A percentile compares a stretch with the other conserved stretches of the same genome.
Conservation (phyloP, 352 stramenopile genomes). For the Globisporangium polare region DNA sequence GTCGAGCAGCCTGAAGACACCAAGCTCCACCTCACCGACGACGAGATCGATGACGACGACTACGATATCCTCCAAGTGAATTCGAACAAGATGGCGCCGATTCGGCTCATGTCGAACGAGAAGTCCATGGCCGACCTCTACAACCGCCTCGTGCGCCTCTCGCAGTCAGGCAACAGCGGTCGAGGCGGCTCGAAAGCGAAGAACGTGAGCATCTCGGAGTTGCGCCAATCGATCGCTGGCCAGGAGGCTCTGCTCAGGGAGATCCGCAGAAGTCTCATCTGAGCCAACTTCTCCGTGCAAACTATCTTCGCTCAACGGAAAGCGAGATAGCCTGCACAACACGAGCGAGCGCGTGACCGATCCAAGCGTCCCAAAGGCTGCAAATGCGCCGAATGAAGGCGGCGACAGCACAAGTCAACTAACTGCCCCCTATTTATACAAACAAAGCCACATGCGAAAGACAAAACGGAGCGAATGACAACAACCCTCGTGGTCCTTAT, state of each 20-base stretch:
- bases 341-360: background rate
- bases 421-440: conserved; percentile 8
- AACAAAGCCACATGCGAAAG: background rate
- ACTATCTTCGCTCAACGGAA: conserved; percentile 10
- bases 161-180: conserved; percentile 4
- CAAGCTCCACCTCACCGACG: conserved; percentile 3
- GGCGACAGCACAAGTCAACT: background rate
- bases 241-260: conserved; percentile 13
- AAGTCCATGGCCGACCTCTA: conserved; percentile 17
- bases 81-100: conserved; percentile 11
- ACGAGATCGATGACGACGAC: conserved; percentile 10
- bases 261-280: conserved; percentile 14
- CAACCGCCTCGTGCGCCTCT: conserved; percentile 17
- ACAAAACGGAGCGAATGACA: background rate
- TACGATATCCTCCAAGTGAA: conserved; percentile 6
- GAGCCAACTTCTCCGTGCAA: background rate
- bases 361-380: background rate
- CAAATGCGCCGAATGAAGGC: background rate
- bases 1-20: conserved; percentile 5
- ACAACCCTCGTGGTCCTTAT: background rate
- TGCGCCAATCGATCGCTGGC: conserved; percentile 15
- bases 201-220: conserved; percentile 5
- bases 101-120: conserved; percentile 12
- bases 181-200: background rate
- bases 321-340: conserved; percentile 5